Evolutionary conservation across 768 basidiomycete genomes (phyloP).

Genomic region (Cyathus striatus): DNA sequence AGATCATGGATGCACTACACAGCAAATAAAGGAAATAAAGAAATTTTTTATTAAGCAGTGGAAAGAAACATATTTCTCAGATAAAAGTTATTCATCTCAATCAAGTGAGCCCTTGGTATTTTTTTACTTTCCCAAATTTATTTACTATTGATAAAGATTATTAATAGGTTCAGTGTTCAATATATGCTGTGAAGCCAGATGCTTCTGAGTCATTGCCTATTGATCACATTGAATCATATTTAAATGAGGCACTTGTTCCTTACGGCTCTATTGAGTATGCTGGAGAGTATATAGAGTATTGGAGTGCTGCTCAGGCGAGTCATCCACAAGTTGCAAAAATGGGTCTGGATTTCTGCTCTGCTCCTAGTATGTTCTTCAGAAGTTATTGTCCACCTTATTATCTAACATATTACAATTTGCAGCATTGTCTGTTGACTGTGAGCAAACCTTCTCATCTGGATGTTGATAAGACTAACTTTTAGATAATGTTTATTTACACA

Average conservation of each 20-base stretch:
- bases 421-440: too few species aligned
- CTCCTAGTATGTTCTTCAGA: too few species aligned
- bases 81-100: neutral
- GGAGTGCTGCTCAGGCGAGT: neutral
- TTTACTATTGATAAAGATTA: neutral
- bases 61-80: neutral
- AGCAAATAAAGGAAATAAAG: neutral
- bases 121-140: neutral
- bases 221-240: constrained; percentile 1
- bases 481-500: too few species aligned
- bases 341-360: constrained; percentile 2
- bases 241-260: neutral
- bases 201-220: neutral
- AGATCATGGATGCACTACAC: neutral
- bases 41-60: neutral
- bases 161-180: neutral
- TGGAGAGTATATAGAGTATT: constrained; percentile 3
- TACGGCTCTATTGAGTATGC: neutral
- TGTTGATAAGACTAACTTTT: too few species aligned
- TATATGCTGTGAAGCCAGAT: neutral
- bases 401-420: too few species aligned
- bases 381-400: too few species aligned
- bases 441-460: too few species aligned
- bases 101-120: neutral
- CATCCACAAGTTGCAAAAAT: neutral